A percentile compares a stretch with the other conserved stretches of the same genome.
Conservation (phyloP, 352 stramenopile genomes). For the Saprolegnia diclina region DNA sequence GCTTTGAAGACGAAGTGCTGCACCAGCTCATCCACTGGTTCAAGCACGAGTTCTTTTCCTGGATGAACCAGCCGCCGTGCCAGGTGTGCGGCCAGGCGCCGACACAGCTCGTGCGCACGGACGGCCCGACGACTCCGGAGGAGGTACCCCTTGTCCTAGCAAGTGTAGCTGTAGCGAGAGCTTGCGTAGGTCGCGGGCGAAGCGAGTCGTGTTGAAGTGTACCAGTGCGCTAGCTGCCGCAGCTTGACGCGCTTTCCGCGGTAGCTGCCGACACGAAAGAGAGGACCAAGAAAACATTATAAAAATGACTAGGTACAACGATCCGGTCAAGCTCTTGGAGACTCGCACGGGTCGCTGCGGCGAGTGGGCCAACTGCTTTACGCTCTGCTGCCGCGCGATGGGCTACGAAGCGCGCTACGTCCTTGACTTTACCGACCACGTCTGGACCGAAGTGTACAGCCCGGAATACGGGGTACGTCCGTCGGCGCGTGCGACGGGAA, state of each 20-base stretch:
- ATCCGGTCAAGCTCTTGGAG: conserved; percentile 81
- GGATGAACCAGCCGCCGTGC: conserved; percentile 82
- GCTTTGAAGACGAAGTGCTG: conserved; percentile 61
- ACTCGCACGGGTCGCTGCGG: conserved; percentile 83
- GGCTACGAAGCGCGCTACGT: conserved; percentile 90
- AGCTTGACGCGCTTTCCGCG: conserved; percentile 78
- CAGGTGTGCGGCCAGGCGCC: conserved; percentile 42
- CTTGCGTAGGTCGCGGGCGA: conserved; percentile 34
- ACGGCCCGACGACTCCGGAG: conserved; percentile 49
- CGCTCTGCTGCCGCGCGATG: conserved; percentile 82
- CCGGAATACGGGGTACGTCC: conserved; percentile 39
- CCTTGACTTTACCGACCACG: conserved; percentile 92
- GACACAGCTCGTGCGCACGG: conserved; percentile 41
- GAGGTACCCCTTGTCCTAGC: conserved; percentile 26
- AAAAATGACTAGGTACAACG: conserved; percentile 51
- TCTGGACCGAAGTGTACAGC: conserved; percentile 92
- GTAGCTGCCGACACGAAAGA: not conserved
- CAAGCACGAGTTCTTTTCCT: conserved; percentile 87
- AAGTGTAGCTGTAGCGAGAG: not conserved
- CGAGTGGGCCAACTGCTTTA: conserved; percentile 93
- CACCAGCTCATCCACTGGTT: conserved; percentile 84
- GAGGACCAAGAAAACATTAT: not conserved
- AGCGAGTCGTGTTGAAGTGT: conserved; percentile 82
- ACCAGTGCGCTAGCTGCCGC: conserved; percentile 58
- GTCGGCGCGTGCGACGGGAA: not conserved